Percentiles rank a stretch among this genome's conserved stretches.
phyloP scores from a whole-genome alignment of 2,329 filamentous ascomycete genomes.

The Aureobasidium sp. region DNA sequence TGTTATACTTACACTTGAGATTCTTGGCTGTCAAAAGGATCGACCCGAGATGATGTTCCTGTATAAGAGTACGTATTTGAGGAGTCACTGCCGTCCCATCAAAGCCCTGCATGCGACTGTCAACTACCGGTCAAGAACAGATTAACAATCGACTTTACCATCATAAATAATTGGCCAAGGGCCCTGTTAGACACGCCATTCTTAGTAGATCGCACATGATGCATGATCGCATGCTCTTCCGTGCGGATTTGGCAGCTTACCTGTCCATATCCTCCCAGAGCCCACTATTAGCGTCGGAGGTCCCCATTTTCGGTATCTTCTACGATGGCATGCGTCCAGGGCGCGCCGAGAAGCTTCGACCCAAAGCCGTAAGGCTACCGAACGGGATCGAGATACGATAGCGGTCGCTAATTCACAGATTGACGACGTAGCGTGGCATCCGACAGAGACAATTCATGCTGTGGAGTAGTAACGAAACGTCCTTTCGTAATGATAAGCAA shows the following conservation, averaged over 20 bases:
- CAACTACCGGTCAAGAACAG: slow-evolving; percentile 48
- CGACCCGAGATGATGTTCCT: slow-evolving; percentile 79
- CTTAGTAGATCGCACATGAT: slow-evolving; percentile 27
- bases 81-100: slow-evolving; percentile 78
- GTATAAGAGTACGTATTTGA: slow-evolving; percentile 72
- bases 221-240: not conserved
- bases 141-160: slow-evolving; percentile 17
- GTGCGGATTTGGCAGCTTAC: slow-evolving; percentile 36
- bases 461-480: slow-evolving; percentile 9
- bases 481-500: slow-evolving; percentile 11
- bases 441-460: not conserved
- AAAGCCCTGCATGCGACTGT: slow-evolving; percentile 49
- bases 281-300: slow-evolving; percentile 32
- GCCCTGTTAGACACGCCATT: slow-evolving; percentile 31
- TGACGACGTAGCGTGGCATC: slow-evolving; percentile 3
- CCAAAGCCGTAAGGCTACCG: not conserved
- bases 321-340: slow-evolving; percentile 8
- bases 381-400: not conserved
- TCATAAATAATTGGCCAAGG: slow-evolving; percentile 36
- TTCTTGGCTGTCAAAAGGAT: slow-evolving; percentile 81
- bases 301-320: slow-evolving; percentile 13
- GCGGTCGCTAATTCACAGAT: not conserved
- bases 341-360: not conserved
- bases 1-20: slow-evolving; percentile 60
- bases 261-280: slow-evolving; percentile 69